Evolutionary conservation across 352 stramenopile genomes (phyloP), one percentile per base, ranked within the genome.

Genomic region (Sclerospora graminicola): DNA sequence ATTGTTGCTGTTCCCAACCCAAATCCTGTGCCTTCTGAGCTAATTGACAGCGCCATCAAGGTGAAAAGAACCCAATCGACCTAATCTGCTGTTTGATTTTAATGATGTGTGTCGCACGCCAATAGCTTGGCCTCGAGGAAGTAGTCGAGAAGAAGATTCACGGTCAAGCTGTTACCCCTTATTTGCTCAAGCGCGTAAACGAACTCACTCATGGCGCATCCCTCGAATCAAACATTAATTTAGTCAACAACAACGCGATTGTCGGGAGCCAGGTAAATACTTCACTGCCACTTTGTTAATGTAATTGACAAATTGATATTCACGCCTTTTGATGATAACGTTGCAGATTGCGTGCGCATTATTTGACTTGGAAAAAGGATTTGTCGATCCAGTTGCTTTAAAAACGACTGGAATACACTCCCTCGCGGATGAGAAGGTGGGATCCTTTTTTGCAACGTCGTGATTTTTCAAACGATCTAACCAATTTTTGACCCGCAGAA

Each of bases 221-320:
- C 8, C 77, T 98, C 18, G 59, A 76, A 23, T 96, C 92, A 20
- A 99, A 99, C 70, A 97, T 98, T 37, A 80, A 94, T 11, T 67
- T 99, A 14, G 94, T 99, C 13, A 90, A 94, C 54, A 92, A 96
- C 62, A 99, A 99, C 65, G 96, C 95, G 9, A 67, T 64, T 29
- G 66, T 98, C 19, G 95, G 94, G 32, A 95, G 94, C 18, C 74
- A 97, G 57, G 94, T 98, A 56, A 31, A 14, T 45, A 9, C 13
- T 36, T 23, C 11, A 4, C 24, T 20, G 27, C 8, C 21, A 11
- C 6, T 24, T 23, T 45, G 20, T 41, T 26, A 3, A 26, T 26
- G 21, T 26, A 26, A 3, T 26, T 26, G n/a, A n/a, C 18, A 49
- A 14, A 9, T 11, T 18, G 16, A 18, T 33, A 26, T 18, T 38